phyloP scores from a whole-genome alignment of 2,329 filamentous ascomycete genomes.

The Aschersonia sp. region DNA sequence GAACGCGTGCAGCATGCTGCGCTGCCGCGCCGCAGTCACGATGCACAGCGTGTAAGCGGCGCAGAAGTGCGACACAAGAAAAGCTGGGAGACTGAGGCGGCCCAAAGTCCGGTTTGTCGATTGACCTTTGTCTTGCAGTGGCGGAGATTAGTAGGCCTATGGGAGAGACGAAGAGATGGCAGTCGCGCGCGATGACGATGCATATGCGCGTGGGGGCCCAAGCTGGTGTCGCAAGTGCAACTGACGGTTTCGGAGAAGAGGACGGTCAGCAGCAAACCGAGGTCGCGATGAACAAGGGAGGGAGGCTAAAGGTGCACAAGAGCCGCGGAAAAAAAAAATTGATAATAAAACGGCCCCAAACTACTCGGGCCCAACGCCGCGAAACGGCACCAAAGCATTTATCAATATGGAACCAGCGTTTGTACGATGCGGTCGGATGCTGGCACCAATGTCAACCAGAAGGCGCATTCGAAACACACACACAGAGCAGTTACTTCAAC shows the following conservation, averaged over 20 bases:
- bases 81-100: background rate
- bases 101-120: background rate
- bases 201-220: background rate
- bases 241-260: no score
- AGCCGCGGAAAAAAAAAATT: no score
- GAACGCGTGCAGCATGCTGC: conserved; percentile 3
- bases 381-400: background rate
- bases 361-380: background rate
- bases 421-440: background rate
- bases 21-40: background rate
- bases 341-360: background rate
- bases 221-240: background rate
- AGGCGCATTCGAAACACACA: background rate
- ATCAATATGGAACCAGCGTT: background rate
- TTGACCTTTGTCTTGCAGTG: background rate
- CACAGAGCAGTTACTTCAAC: no score
- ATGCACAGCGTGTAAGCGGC: background rate
- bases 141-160: background rate
- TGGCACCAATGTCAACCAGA: background rate
- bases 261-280: no score
- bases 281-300: no score
- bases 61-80: conserved; percentile 1
- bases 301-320: no score
- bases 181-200: background rate
- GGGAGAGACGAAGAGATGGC: background rate